phyloP scores from a whole-genome alignment of 495 filamentous ascomycete genomes.

The Annulohypoxylon nitens region DNA sequence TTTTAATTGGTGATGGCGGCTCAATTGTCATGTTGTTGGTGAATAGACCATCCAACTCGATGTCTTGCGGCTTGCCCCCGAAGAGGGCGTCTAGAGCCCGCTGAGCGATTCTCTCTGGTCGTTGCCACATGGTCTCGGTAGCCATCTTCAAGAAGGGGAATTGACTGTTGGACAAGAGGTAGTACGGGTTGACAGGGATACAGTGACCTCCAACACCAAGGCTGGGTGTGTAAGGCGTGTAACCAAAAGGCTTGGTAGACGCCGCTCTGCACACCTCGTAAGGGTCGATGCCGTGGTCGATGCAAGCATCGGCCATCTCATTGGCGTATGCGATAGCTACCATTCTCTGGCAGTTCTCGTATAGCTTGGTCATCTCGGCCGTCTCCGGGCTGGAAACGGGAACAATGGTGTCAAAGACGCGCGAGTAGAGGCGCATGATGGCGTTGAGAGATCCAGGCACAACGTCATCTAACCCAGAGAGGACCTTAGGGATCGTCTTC shows the following conservation, averaged over 20 bases:
- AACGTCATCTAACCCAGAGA: constrained; percentile 54
- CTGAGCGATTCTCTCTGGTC: constrained; percentile 49
- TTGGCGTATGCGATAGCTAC: constrained; percentile 57
- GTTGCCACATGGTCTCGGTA: constrained; percentile 50
- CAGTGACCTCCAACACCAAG: constrained; percentile 58
- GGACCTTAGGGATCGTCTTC: constrained; percentile 53
- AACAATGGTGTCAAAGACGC: constrained; percentile 52
- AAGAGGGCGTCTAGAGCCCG: constrained; percentile 37
- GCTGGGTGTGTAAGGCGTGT: constrained; percentile 51
- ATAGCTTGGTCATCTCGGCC: constrained; percentile 60
- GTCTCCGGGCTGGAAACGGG: constrained; percentile 56
- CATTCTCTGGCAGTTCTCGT: constrained; percentile 60
- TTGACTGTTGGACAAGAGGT: constrained; percentile 52
- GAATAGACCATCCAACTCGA: background rate
- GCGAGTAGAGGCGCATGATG: constrained; percentile 51
- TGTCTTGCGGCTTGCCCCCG: constrained; percentile 4
- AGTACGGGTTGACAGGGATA: constrained; percentile 58
- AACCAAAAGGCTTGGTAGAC: constrained; percentile 57
- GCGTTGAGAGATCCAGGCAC: constrained; percentile 50
- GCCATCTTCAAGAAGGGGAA: constrained; percentile 53
- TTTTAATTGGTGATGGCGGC: background rate
- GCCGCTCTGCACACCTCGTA: constrained; percentile 56
- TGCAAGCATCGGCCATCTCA: constrained; percentile 59
- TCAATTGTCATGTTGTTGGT: constrained; percentile 2
- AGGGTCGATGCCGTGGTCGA: constrained; percentile 53